These are phyloP conservation scores for Acacia melanoxylon DNA, from an alignment of 306 rosid genomes.

Conservation along the genomic window DNA sequence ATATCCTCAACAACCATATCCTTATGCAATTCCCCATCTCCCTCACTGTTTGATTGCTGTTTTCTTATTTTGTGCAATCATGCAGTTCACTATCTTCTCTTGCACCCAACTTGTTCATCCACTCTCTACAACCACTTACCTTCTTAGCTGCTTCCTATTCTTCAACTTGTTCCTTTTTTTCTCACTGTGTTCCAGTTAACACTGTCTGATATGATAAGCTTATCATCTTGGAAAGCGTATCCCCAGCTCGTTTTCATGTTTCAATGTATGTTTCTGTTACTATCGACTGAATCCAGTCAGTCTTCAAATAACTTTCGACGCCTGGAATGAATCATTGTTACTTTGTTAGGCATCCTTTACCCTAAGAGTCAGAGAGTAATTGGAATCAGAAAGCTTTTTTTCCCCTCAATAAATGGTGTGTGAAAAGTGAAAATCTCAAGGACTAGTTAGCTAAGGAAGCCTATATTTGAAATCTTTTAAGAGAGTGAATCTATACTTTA, in stretches of 20 bases:
- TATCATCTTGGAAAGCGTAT: background rate
- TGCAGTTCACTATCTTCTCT: background rate
- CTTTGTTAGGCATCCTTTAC: background rate
- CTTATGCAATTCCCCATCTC: background rate
- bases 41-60: conserved; percentile 46
- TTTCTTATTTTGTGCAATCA: conserved; percentile 30
- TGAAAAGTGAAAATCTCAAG: too few species aligned
- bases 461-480: too few species aligned
- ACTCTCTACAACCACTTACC: conserved; percentile 21
- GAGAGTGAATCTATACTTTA: too few species aligned
- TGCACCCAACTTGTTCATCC: conserved; percentile 26
- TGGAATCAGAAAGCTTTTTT: background rate
- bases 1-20: conserved; percentile 45
- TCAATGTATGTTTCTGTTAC: background rate
- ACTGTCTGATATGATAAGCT: background rate
- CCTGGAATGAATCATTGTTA: background rate
- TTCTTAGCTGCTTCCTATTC: conserved; percentile 19
- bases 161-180: background rate
- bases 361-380: background rate
- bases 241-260: background rate
- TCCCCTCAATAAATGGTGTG: too few species aligned
- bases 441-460: too few species aligned
- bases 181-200: background rate
- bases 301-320: background rate
- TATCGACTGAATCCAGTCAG: background rate